Evolutionary conservation across 331 rosid species (phyloP).

Genomic region (Telfairia occidentalis): DNA sequence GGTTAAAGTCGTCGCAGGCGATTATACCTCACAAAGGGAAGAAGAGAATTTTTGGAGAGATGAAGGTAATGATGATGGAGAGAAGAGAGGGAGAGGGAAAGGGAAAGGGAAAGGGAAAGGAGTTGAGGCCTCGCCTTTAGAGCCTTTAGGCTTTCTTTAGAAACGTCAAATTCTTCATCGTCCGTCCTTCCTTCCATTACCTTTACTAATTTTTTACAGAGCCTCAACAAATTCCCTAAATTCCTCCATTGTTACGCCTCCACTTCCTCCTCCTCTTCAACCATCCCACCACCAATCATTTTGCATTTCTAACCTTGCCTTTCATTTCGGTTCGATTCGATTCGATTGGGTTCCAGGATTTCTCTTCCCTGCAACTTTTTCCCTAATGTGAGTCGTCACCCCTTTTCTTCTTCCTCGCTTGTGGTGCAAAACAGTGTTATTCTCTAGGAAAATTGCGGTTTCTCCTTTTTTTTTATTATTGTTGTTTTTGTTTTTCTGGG

Average conservation of each 20-base stretch:
- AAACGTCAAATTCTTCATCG: background rate
- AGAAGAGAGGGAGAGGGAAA: too few relatives aligned
- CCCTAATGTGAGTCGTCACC: conserved; percentile 10
- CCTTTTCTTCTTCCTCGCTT: background rate
- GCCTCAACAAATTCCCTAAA: background rate
- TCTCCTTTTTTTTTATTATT: background rate
- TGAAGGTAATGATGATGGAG: background rate
- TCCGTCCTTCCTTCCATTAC: too few relatives aligned
- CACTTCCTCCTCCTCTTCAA: background rate
- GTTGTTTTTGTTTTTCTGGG: too few relatives aligned
- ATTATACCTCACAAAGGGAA: background rate
- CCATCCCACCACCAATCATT: background rate
- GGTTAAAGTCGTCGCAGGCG: background rate
- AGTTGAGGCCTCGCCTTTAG: background rate
- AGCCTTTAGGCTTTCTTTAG: background rate
- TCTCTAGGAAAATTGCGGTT: background rate
- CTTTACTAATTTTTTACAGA: background rate
- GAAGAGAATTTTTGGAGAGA: conserved; percentile 1
- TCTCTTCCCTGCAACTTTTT: background rate
- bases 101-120: too few relatives aligned
- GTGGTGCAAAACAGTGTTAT: background rate
- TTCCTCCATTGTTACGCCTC: background rate
- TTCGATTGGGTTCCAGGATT: background rate
- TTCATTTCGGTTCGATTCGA: background rate
- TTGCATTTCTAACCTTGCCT: background rate